A percentile compares a stretch with the other conserved stretches of the same genome.
These are phyloP conservation scores for Corchorus olitorius DNA, from an alignment of 345 rosid species.

Conservation along the genomic window DNA sequence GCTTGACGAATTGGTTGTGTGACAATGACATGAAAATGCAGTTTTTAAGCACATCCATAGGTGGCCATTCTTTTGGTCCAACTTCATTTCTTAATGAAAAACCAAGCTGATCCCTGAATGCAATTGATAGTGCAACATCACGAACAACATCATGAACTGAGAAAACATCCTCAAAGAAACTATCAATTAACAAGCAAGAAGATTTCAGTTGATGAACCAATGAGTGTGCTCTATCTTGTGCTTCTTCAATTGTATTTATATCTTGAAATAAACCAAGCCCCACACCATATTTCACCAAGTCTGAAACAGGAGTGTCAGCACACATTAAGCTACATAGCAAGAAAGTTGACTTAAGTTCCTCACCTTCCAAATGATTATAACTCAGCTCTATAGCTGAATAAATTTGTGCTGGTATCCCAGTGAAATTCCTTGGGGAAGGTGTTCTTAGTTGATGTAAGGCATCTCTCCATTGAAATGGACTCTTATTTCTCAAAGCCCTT, in stretches of 20 bases:
- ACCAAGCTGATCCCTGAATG: neutral
- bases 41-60: neutral
- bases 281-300: constrained; percentile 2
- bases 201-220: constrained; percentile 20
- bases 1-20: neutral
- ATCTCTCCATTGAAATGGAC: neutral
- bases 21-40: constrained; percentile 3
- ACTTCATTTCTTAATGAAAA: neutral
- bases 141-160: constrained; percentile 27
- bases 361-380: neutral
- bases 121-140: constrained; percentile 20
- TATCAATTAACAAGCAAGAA: constrained; percentile 19
- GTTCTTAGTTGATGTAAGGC: neutral
- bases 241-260: constrained; percentile 13
- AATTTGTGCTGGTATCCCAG: neutral
- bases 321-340: constrained; percentile 15
- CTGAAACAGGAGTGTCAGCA: neutral
- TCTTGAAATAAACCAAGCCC: constrained; percentile 25
- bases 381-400: constrained; percentile 6
- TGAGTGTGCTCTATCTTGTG: neutral
- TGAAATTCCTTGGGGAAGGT: neutral
- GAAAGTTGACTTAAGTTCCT: constrained; percentile 22
- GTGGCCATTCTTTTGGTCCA: neutral
- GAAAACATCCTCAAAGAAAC: neutral
- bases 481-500: constrained; percentile 2